A percentile compares a stretch with the other conserved stretches of the same genome.
Evolutionary conservation across 2,329 filamentous ascomycete genomes (phyloP).

Genomic region (Cercospora brassicicola): DNA sequence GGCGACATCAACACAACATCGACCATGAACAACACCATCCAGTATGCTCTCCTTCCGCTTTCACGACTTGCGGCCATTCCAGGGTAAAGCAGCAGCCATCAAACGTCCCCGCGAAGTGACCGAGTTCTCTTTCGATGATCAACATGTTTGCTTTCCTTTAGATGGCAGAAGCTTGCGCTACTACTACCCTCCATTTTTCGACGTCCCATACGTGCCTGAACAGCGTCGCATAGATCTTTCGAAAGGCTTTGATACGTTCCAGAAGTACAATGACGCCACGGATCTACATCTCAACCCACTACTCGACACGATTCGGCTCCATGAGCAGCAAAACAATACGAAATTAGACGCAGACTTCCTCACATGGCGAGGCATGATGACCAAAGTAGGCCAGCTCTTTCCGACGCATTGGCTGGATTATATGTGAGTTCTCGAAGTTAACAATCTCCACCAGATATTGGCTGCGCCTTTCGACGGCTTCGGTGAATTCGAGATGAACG

Average conservation of each 20-base stretch:
- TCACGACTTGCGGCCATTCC: slow-evolving; percentile 69
- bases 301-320: slow-evolving; percentile 69
- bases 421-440: background rate
- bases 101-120: slow-evolving; percentile 83
- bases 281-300: slow-evolving; percentile 88
- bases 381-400: slow-evolving; percentile 63
- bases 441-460: slow-evolving; percentile 65
- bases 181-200: slow-evolving; percentile 57
- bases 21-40: background rate
- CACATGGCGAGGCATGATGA: slow-evolving; percentile 98
- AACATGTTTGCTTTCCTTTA: slow-evolving; percentile 68
- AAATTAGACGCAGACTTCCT: slow-evolving; percentile 68
- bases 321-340: slow-evolving; percentile 63
- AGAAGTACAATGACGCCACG: slow-evolving; percentile 73
- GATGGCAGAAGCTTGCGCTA: slow-evolving; percentile 69
- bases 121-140: slow-evolving; percentile 87
- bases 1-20: background rate
- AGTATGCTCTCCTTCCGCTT: slow-evolving; percentile 56
- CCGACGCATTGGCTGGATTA: background rate
- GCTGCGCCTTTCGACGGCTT: slow-evolving; percentile 76
- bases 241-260: slow-evolving; percentile 75
- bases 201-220: slow-evolving; percentile 25
- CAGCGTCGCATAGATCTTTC: slow-evolving; percentile 67
- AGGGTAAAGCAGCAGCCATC: slow-evolving; percentile 66
- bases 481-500: slow-evolving; percentile 96